Evolutionary conservation across 345 rosid species (phyloP).

Genomic region (Citrus inodora): DNA sequence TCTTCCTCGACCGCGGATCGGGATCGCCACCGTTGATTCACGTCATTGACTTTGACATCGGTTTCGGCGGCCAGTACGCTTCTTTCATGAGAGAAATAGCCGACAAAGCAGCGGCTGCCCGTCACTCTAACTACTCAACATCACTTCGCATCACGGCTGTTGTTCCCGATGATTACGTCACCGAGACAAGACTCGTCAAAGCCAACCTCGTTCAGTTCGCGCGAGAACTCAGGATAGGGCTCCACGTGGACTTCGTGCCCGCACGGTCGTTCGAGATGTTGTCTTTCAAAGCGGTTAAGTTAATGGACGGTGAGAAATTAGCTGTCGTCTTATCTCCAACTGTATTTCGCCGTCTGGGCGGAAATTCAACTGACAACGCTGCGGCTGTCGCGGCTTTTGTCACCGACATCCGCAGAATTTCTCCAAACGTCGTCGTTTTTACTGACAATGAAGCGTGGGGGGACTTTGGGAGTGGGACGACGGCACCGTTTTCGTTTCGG

Average conservation of each 20-base stretch:
- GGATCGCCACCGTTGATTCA: conserved; percentile 61
- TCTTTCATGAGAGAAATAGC: conserved; percentile 79
- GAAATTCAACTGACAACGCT: conserved; percentile 26
- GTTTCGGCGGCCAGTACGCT: conserved; percentile 93
- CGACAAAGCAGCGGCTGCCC: conserved; percentile 31
- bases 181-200: conserved; percentile 63
- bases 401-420: conserved; percentile 46
- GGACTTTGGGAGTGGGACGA: conserved; percentile 27
- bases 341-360: conserved; percentile 54
- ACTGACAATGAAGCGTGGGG: conserved; percentile 72
- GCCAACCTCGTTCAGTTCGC: conserved; percentile 80
- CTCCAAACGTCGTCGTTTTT: conserved; percentile 63
- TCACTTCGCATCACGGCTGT: conserved; percentile 76
- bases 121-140: conserved; percentile 21
- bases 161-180: conserved; percentile 64
- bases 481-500: conserved; percentile 50
- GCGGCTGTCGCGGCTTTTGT: conserved; percentile 30
- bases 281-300: conserved; percentile 68
- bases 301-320: conserved; percentile 65
- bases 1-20: conserved; percentile 15
- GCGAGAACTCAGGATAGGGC: conserved; percentile 62
- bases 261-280: conserved; percentile 65
- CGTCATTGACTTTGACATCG: conserved; percentile 87
- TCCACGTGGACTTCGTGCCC: conserved; percentile 76
- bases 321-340: conserved; percentile 64